These are phyloP conservation scores for Sporothrix globosa DNA, from an alignment of 2,329 filamentous ascomycete species.

Conservation along the genomic window DNA sequence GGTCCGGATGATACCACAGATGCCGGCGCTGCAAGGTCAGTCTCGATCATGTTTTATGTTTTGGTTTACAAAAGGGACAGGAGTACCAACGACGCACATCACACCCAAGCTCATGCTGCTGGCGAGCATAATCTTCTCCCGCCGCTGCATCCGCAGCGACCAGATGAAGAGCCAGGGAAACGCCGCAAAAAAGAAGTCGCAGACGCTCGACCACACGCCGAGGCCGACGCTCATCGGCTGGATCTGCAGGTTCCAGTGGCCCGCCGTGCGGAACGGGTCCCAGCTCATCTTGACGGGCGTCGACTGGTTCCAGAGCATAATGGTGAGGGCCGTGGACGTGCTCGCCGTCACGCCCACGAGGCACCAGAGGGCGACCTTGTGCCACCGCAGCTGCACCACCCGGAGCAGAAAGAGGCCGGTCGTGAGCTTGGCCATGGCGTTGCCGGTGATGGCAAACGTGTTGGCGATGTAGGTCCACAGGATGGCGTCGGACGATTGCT, in stretches of 20 bases:
- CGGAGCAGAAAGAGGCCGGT: slow-evolving; percentile 48
- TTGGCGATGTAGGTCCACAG: slow-evolving; percentile 48
- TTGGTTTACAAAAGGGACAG: not conserved
- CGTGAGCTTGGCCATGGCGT: slow-evolving; percentile 47
- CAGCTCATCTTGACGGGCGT: slow-evolving; percentile 45
- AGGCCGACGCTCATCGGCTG: slow-evolving; percentile 46
- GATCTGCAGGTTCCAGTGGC: slow-evolving; percentile 45
- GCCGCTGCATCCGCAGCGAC: slow-evolving; percentile 50
- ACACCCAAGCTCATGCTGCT: slow-evolving; percentile 45
- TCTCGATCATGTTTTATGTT: slow-evolving; percentile 7
- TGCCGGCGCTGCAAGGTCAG: slow-evolving; percentile 37
- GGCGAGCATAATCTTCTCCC: slow-evolving; percentile 51
- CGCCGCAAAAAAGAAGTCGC: slow-evolving; percentile 47
- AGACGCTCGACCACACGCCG: slow-evolving; percentile 46
- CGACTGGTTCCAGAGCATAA: slow-evolving; percentile 48
- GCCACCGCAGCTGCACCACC: slow-evolving; percentile 44
- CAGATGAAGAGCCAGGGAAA: slow-evolving; percentile 53
- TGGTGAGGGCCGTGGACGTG: slow-evolving; percentile 42
- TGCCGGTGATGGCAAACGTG: slow-evolving; percentile 44
- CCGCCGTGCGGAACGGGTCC: slow-evolving; percentile 45
- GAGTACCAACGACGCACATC: slow-evolving; percentile 27
- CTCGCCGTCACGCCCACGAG: slow-evolving; percentile 42
- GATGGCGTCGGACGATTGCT: slow-evolving; percentile 44
- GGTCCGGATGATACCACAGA: slow-evolving; percentile 41
- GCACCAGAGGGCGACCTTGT: slow-evolving; percentile 44